Base-by-base conservation (phyloP, 768 basidiomycete species). In the Boletus rufocinnamomeus region DNA sequence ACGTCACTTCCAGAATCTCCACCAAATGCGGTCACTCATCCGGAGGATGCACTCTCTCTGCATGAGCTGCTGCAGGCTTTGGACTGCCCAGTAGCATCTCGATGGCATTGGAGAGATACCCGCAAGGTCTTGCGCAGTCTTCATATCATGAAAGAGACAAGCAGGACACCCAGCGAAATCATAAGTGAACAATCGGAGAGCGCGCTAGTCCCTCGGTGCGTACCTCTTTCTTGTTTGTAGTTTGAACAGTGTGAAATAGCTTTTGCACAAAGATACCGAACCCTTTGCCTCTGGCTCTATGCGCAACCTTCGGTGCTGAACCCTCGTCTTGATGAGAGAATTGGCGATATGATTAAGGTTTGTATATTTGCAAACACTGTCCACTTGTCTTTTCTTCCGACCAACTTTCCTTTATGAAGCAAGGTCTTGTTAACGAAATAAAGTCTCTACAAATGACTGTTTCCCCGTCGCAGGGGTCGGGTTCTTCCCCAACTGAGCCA, bases 81-180 rank as follows among this genome's bases (percentile, higher is more conserved):
- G 6, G 97, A 98, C 66, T 86, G 85, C 0, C 63, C 69, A 0
- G 84, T 93, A 46, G 92, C 90, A 1, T 79, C 79, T 32, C 79
- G 95, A 60, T 98, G 96, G 96, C 97, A 99, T 70, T 98, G 96
- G 96, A 82, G 80, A 62, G 97, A 99, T 65, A 88, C 93, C 0
- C 80, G 96, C 34, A 99, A 98, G 73, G 91, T 98, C 7, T 72
- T 91, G 13, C 81, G 95, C 38, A 91, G 83, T 63, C 72, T 99
- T 9, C 79, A 82, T 44, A 85, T 97, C 30, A 85, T 94, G 56
- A 87, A 85, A 74, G 86, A 92, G 56, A 82, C 81, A 0, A 83
- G 87, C 6, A 78, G 77, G 48, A 78, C 74, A 47, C 79, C 88
- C 1, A 93, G 89, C 63, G 86, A 90, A 52, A 81, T 92, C 14